Evolutionary conservation across 164 flowering plant genomes (phyloP).

Genomic region (Annona squamosa): DNA sequence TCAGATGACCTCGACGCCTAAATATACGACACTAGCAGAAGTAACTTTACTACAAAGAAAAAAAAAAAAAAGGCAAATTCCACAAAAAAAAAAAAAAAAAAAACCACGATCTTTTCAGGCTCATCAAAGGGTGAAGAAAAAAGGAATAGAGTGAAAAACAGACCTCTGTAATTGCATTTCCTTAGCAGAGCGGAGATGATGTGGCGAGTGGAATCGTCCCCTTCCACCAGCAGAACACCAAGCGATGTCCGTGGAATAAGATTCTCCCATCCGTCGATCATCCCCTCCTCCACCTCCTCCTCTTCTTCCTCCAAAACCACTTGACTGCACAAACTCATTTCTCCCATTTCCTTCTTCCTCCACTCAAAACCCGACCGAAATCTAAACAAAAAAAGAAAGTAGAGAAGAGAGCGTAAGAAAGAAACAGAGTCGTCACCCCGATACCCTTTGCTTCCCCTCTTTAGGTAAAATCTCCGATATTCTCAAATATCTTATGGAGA

Average conservation of each 20-base stretch:
- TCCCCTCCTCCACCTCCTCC: conserved; percentile 12
- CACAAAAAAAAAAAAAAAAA: neutral
- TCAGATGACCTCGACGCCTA: no score
- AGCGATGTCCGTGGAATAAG: conserved; percentile 44
- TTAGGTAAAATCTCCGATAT: neutral
- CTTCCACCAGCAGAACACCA: conserved; percentile 76
- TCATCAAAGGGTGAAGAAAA: neutral
- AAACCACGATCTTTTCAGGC: neutral
- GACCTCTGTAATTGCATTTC: conserved; percentile 79
- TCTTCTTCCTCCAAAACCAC: conserved; percentile 8
- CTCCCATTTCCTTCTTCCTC: neutral
- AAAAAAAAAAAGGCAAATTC: neutral
- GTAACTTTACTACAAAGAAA: neutral
- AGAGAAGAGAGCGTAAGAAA: neutral
- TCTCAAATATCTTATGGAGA: neutral
- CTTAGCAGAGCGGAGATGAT: conserved; percentile 72
- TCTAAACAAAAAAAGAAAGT: neutral
- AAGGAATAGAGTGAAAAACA: neutral
- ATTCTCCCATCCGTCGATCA: conserved; percentile 49
- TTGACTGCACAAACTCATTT: neutral
- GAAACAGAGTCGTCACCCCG: neutral
- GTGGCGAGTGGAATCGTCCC: conserved; percentile 84
- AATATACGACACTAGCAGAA: no score
- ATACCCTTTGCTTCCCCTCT: neutral
- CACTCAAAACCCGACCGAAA: neutral